Conservation (phyloP, 805 yeast genomes). For the Lipomyces spencermartinsiae region DNA sequence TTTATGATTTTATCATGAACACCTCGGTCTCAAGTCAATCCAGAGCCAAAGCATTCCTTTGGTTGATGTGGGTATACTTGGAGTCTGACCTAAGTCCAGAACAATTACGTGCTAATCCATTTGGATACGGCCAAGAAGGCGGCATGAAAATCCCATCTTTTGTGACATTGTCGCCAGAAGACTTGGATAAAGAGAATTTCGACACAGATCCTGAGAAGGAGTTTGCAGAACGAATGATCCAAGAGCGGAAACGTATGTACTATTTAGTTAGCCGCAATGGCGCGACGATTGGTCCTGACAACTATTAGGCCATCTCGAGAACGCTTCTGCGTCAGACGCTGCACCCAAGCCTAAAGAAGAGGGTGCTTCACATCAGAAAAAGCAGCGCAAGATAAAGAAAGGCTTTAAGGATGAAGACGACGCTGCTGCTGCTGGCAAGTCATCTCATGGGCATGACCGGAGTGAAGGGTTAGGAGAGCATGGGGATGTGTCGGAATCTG, state of each 20-base stretch:
- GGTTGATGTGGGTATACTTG: slow-evolving; percentile 81
- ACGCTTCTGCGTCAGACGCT: slow-evolving; percentile 8
- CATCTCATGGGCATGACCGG: background rate
- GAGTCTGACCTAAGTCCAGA: slow-evolving; percentile 70
- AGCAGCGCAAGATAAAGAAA: slow-evolving; percentile 16
- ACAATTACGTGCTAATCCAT: slow-evolving; percentile 63
- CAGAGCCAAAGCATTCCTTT: slow-evolving; percentile 75
- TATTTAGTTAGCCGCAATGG: background rate
- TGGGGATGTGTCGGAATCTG: background rate
- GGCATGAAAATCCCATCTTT: slow-evolving; percentile 53
- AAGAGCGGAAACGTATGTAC: slow-evolving; percentile 30
- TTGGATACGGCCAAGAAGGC: slow-evolving; percentile 48
- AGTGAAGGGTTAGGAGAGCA: slow-evolving; percentile 1
- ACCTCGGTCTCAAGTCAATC: slow-evolving; percentile 64
- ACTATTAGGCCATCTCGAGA: slow-evolving; percentile 21
- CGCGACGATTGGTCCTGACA: background rate
- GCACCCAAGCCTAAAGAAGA: slow-evolving; percentile 15
- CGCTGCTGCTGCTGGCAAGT: slow-evolving; percentile 8
- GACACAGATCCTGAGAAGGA: slow-evolving; percentile 54
- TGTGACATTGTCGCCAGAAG: slow-evolving; percentile 41
- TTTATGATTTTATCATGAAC: slow-evolving; percentile 77
- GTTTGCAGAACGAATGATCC: slow-evolving; percentile 52
- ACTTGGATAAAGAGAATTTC: slow-evolving; percentile 49
- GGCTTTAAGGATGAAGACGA: slow-evolving; percentile 23
- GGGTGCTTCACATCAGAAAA: slow-evolving; percentile 13